Percentiles rank a stretch among this genome's conserved stretches.
Evolutionary conservation across 1,139 yeast genomes (phyloP).

Genomic region (Sugiyamaella xylanicola): DNA sequence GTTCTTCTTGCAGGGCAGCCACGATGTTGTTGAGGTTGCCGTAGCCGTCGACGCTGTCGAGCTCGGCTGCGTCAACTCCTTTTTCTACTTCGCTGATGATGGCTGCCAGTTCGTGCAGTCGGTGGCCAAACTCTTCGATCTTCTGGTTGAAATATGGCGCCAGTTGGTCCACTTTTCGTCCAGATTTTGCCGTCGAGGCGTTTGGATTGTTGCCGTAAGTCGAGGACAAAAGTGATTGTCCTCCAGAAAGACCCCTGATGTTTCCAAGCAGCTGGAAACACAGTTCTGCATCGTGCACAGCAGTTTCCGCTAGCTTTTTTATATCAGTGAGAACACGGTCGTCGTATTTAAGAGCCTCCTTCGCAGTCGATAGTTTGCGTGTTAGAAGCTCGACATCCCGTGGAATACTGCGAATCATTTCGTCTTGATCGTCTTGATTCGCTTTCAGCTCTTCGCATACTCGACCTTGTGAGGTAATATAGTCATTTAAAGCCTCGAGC

Average conservation of each 20-base stretch:
- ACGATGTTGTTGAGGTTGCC: slow-evolving; percentile 51
- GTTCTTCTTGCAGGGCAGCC: slow-evolving; percentile 77
- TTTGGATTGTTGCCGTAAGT: slow-evolving; percentile 20
- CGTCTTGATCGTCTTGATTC: slow-evolving; percentile 64
- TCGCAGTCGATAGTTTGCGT: slow-evolving; percentile 62
- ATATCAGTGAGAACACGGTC: slow-evolving; percentile 53
- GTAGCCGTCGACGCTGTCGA: slow-evolving; percentile 50
- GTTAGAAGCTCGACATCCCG: slow-evolving; percentile 75
- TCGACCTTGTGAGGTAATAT: slow-evolving; percentile 79
- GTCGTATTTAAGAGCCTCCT: slow-evolving; percentile 71
- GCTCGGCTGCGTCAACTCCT: slow-evolving; percentile 72
- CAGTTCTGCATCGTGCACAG: slow-evolving; percentile 59
- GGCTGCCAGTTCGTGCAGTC: slow-evolving; percentile 67
- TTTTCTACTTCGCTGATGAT: slow-evolving; percentile 71
- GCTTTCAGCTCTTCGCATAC: slow-evolving; percentile 77
- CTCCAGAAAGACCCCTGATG: slow-evolving; percentile 47
- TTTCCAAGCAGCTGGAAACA: slow-evolving; percentile 69
- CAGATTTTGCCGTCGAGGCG: slow-evolving; percentile 41
- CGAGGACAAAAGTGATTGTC: slow-evolving; percentile 22
- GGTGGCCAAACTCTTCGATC: slow-evolving; percentile 54
- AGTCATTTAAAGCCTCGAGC: slow-evolving; percentile 78
- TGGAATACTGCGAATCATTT: slow-evolving; percentile 76
- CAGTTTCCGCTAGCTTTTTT: slow-evolving; percentile 48
- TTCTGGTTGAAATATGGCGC: slow-evolving; percentile 57
- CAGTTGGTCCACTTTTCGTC: slow-evolving; percentile 48